phyloP scores from a whole-genome alignment of 2,329 filamentous ascomycete genomes.

The Arthrobotrys pseudoclavata region DNA sequence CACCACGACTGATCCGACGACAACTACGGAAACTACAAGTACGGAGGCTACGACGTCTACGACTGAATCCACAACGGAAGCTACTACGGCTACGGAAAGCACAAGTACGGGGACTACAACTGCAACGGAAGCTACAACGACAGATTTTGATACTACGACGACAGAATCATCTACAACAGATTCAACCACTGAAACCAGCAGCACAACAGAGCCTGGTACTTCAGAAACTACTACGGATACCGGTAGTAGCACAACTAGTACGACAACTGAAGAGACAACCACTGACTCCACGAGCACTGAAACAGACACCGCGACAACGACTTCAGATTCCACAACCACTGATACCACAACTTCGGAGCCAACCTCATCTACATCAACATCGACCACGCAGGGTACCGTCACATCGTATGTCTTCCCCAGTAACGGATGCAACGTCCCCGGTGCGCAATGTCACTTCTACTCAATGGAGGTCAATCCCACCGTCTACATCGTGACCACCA shows the following conservation, averaged over 20 bases:
- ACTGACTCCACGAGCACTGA: background rate
- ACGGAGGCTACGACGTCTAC: conserved; percentile 3
- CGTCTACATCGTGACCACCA: conserved; percentile 33
- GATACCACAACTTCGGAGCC: conserved; percentile 16
- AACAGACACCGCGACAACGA: conserved; percentile 5
- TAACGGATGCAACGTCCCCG: conserved; percentile 21
- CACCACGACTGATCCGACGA: conserved; percentile 9
- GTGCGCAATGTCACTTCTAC: conserved; percentile 34
- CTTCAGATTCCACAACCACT: conserved; percentile 8
- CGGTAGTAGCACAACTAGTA: background rate
- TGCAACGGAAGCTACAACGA: conserved; percentile 3
- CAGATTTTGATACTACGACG: background rate
- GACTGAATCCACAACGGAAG: background rate
- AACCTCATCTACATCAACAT: conserved; percentile 18
- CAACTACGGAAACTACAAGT: background rate
- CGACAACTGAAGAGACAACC: conserved; percentile 6
- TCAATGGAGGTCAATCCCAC: conserved; percentile 35
- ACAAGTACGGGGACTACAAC: conserved; percentile 4
- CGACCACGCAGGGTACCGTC: conserved; percentile 19
- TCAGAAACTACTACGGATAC: conserved; percentile 5
- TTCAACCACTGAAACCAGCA: conserved; percentile 7
- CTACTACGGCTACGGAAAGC: background rate
- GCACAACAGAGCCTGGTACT: background rate
- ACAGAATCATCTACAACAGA: background rate
- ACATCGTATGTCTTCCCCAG: conserved; percentile 33